These are phyloP conservation scores for Prunella vulgaris DNA, from an alignment of 257 asterid genomes.

Conservation along the genomic window DNA sequence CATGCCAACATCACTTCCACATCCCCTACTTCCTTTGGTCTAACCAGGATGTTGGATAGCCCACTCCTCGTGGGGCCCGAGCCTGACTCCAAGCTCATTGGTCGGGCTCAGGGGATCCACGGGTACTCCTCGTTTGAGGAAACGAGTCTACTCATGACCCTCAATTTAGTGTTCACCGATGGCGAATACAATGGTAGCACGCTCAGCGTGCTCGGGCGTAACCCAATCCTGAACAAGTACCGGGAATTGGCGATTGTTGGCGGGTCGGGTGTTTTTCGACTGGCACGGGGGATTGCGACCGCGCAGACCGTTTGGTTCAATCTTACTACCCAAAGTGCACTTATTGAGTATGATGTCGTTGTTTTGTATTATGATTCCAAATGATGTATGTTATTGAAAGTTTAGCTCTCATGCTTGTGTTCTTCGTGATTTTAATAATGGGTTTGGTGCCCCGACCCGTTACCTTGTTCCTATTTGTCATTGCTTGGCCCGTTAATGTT, in stretches of 20 bases:
- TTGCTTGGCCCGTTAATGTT: too few relatives aligned
- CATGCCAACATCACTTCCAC: constrained; percentile 22
- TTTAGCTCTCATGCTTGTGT: too few relatives aligned
- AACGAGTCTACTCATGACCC: constrained; percentile 18
- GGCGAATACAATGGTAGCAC: constrained; percentile 39
- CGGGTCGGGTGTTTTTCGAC: constrained; percentile 38
- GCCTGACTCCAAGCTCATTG: constrained; percentile 28
- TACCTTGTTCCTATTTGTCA: too few relatives aligned
- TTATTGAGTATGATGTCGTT: constrained; percentile 39
- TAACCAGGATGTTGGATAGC: constrained; percentile 24
- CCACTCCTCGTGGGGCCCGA: constrained; percentile 27
- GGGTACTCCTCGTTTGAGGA: constrained; percentile 25
- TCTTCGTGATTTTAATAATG: too few relatives aligned
- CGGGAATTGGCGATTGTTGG: constrained; percentile 43
- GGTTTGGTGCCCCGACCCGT: too few relatives aligned
- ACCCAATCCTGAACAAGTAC: constrained; percentile 18
- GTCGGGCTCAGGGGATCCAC: constrained; percentile 40
- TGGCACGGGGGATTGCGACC: constrained; percentile 38
- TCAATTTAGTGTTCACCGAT: constrained; percentile 22
- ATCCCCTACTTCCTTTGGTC: constrained; percentile 30
- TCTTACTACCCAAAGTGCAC: constrained; percentile 17
- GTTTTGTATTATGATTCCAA: constrained; percentile 18
- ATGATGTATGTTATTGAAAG: neutral
- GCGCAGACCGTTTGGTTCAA: constrained; percentile 18
- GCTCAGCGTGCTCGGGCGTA: constrained; percentile 31